Conservation (phyloP, 73 alveolate species). For the Durusdinium trenchii region DNA sequence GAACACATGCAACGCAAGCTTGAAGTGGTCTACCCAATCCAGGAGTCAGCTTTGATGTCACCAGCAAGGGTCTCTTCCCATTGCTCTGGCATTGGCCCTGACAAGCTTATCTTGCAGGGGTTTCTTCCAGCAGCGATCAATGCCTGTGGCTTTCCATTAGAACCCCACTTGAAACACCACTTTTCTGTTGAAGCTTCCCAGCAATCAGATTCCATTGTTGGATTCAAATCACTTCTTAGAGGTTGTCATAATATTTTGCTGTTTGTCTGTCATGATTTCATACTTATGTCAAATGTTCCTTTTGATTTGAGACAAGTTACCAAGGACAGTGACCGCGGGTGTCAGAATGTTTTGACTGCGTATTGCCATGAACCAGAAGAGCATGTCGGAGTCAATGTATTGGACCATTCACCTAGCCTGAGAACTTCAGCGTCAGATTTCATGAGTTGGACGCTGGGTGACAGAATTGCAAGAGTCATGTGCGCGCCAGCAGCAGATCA, state of each 20-base stretch:
- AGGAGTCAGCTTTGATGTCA: not conserved
- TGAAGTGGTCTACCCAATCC: too few species aligned
- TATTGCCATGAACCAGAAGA: not conserved
- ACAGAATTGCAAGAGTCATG: not conserved
- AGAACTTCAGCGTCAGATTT: not conserved
- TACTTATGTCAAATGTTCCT: too few species aligned
- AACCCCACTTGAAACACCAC: too few species aligned
- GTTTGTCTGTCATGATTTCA: too few species aligned
- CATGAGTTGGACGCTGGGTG: not conserved
- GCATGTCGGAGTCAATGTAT: not conserved
- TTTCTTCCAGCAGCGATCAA: not conserved
- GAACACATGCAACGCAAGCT: too few species aligned
- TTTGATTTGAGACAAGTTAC: too few species aligned
- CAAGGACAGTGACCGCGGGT: not conserved
- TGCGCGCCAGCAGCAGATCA: not conserved
- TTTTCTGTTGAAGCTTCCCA: too few species aligned
- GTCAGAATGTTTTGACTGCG: not conserved
- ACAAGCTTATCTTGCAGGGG: not conserved
- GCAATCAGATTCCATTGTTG: too few species aligned
- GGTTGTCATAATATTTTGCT: too few species aligned
- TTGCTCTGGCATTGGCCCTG: constrained; percentile 47
- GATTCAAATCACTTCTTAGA: too few species aligned
- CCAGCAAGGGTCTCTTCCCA: constrained; percentile 22
- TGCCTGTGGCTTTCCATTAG: too few species aligned
- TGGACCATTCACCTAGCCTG: not conserved